phyloP scores from a whole-genome alignment of 495 filamentous ascomycete genomes.

The Cercophora scortea region DNA sequence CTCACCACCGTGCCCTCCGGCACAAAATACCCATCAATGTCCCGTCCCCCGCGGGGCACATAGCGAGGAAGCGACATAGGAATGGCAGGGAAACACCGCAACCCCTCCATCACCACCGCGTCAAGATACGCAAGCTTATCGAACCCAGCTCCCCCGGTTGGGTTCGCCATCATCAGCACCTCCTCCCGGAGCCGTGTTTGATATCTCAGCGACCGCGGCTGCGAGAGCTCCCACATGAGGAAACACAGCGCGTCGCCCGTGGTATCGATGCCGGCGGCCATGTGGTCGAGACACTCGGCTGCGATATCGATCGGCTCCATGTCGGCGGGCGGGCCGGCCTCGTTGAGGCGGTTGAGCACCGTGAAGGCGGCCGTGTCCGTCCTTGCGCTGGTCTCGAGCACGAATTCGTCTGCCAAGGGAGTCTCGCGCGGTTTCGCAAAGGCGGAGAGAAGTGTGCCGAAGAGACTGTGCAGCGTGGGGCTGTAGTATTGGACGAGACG shows the following conservation, averaged over 20 bases:
- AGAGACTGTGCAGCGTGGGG: conserved; percentile 27
- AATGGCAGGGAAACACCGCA: conserved; percentile 55
- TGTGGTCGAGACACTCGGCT: conserved; percentile 43
- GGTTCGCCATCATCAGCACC: conserved; percentile 26
- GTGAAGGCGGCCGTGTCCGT: conserved; percentile 34
- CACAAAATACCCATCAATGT: conserved; percentile 38
- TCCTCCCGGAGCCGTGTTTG: conserved; percentile 44
- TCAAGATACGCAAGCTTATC: conserved; percentile 53
- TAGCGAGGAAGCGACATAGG: conserved; percentile 60
- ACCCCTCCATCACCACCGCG: conserved; percentile 52
- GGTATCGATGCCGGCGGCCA: conserved; percentile 60
- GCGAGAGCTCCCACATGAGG: conserved; percentile 59
- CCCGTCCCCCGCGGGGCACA: conserved; percentile 44
- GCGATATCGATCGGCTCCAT: conserved; percentile 35
- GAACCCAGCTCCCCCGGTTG: conserved; percentile 22
- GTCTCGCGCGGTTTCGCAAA: conserved; percentile 38
- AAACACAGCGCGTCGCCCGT: conserved; percentile 59
- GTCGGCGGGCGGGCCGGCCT: not conserved
- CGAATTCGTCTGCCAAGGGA: conserved; percentile 36
- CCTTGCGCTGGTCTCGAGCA: conserved; percentile 27
- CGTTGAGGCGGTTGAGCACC: conserved; percentile 34
- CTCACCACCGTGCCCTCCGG: conserved; percentile 44
- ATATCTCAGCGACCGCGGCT: conserved; percentile 34
- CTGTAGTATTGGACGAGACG: conserved; percentile 34
- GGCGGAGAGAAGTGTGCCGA: conserved; percentile 29